These are phyloP conservation scores for Populus nigra DNA, from an alignment of 345 rosid genomes.

Conservation along the genomic window DNA sequence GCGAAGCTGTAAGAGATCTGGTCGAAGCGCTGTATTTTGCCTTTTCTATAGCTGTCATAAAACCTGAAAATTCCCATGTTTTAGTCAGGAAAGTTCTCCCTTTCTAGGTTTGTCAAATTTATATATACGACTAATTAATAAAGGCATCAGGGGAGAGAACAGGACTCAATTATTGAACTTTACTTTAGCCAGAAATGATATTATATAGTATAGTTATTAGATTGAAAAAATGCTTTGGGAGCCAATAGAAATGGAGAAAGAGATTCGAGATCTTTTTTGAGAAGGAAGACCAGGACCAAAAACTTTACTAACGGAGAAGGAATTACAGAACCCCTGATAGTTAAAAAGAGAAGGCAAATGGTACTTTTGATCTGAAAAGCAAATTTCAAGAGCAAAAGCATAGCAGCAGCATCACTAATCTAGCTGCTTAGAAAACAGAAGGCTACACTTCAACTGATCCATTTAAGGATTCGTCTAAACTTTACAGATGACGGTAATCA, in stretches of 20 bases:
- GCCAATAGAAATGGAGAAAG: not conserved
- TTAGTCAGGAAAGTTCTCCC: not conserved
- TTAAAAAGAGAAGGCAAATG: not conserved
- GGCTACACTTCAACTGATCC: not conserved
- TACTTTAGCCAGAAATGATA: no score
- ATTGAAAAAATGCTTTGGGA: not conserved
- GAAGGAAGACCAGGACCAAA: not conserved
- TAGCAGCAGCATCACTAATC: not conserved
- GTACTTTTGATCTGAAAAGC: not conserved
- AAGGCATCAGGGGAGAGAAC: no score
- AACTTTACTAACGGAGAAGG: not conserved
- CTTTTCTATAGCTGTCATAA: not conserved
- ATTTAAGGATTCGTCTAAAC: not conserved
- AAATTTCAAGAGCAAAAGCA: not conserved
- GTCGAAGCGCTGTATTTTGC: not conserved
- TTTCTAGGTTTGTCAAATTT: not conserved
- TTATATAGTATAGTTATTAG: no score
- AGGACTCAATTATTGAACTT: no score
- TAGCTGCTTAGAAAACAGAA: not conserved
- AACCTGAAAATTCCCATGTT: not conserved
- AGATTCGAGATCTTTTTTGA: not conserved
- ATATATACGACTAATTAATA: no score
- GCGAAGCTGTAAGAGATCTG: not conserved
- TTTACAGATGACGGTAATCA: not conserved
- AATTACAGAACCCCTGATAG: not conserved